A percentile compares a stretch with the other conserved stretches of the same genome.
Conservation (phyloP, 139 green algal genomes). For the Diplosphaera chodatii region DNA sequence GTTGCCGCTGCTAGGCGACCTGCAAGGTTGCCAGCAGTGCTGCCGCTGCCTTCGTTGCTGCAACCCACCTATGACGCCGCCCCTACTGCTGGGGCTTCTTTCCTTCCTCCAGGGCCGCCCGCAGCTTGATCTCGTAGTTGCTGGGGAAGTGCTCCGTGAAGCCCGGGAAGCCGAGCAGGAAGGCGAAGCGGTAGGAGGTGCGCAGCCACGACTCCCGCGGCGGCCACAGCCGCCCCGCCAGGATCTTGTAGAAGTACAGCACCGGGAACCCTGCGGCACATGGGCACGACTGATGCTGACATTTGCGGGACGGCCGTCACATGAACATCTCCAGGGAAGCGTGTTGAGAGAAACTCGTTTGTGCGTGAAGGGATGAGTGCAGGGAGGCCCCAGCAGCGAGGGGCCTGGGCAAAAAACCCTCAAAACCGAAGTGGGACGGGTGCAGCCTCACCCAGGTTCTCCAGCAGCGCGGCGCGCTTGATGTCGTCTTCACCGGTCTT, state of each 20-base stretch:
- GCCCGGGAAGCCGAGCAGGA: conserved; percentile 14
- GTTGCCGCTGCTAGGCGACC: too few species aligned
- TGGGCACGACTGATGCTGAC: not conserved
- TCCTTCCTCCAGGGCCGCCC: not conserved
- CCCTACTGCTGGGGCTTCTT: too few species aligned
- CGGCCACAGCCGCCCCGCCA: not conserved
- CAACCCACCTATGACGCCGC: too few species aligned
- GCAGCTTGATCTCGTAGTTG: conserved; percentile 12
- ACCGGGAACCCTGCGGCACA: conserved; percentile 16
- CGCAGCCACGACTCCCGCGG: conserved; percentile 1
- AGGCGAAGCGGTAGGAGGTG: conserved; percentile 7
- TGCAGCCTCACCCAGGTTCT: not conserved
- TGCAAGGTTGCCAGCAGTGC: too few species aligned
- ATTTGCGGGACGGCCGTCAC: too few species aligned
- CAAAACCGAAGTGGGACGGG: too few species aligned
- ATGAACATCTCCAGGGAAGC: too few species aligned
- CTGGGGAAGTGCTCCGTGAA: conserved; percentile 22
- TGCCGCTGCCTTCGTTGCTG: too few species aligned
- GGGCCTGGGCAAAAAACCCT: too few species aligned
- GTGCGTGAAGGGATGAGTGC: too few species aligned
- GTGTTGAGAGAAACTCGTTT: too few species aligned
- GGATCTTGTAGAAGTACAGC: conserved; percentile 16
- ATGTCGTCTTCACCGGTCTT: not conserved
- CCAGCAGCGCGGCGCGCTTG: not conserved
- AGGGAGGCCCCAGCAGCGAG: too few species aligned